Percentiles rank a stretch among this genome's conserved stretches.
These are phyloP conservation scores for Mucor circinelloides DNA, from an alignment of 371 early-diverging fungal species.

Conservation along the genomic window DNA sequence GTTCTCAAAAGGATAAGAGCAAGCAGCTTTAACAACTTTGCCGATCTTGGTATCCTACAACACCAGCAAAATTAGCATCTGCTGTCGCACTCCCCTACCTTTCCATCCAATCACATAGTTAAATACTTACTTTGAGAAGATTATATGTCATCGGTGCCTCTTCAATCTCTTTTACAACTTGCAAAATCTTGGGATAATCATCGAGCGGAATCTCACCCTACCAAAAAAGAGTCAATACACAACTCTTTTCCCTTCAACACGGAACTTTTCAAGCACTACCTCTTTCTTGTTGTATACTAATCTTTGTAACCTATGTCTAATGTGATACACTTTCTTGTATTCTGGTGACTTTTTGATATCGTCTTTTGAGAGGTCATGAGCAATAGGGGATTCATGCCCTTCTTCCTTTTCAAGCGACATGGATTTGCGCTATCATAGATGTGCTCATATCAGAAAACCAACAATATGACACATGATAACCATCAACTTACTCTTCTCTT, in stretches of 20 bases:
- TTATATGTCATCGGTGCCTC: constrained; percentile 47
- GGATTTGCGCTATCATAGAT: constrained; percentile 36
- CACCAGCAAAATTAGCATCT: background rate
- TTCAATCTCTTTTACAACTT: constrained; percentile 46
- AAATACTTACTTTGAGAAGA: constrained; percentile 41
- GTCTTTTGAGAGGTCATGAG: constrained; percentile 9
- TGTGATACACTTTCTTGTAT: constrained; percentile 40
- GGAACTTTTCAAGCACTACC: constrained; percentile 19
- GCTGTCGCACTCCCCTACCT: background rate
- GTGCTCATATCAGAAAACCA: background rate
- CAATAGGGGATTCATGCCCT: constrained; percentile 4
- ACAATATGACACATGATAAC: background rate
- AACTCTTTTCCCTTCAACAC: background rate
- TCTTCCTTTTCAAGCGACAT: constrained; percentile 33
- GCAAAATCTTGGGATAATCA: constrained; percentile 46
- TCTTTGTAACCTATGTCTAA: constrained; percentile 48
- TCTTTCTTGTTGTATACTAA: constrained; percentile 53
- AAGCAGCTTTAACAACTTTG: constrained; percentile 51
- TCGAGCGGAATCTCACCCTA: constrained; percentile 53
- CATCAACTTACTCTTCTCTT: constrained; percentile 37
- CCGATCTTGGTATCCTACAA: constrained; percentile 54
- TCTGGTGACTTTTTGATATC: constrained; percentile 27
- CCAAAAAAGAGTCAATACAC: background rate
- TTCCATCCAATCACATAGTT: background rate
- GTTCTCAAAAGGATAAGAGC: constrained; percentile 39